A percentile compares a stretch with the other conserved stretches of the same genome.
phyloP scores from a whole-genome alignment of 2,329 filamentous ascomycete species.

The Exophiala calicioides region DNA sequence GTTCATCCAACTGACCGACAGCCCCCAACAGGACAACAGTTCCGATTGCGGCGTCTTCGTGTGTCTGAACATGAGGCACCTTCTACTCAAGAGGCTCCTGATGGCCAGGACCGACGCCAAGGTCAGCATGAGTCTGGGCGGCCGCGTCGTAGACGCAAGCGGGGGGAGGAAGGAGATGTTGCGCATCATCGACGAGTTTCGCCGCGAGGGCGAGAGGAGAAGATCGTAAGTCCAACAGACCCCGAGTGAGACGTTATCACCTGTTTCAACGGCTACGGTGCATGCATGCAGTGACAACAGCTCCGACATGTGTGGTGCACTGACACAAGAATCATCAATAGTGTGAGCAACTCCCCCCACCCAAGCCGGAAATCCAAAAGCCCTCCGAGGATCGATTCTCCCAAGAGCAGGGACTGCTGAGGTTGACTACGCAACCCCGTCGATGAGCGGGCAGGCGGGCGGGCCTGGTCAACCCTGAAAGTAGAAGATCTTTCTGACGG shows the following conservation, averaged over 20 bases:
- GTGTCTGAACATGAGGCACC: slow-evolving; percentile 88
- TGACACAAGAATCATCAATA: slow-evolving; percentile 5
- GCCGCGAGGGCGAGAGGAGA: slow-evolving; percentile 83
- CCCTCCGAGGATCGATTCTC: slow-evolving; percentile 34
- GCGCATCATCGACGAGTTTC: slow-evolving; percentile 79
- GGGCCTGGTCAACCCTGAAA: too few relatives aligned
- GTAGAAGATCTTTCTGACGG: too few relatives aligned
- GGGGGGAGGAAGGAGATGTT: slow-evolving; percentile 88
- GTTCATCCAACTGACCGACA: slow-evolving; percentile 81
- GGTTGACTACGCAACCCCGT: too few relatives aligned
- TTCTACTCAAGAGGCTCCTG: slow-evolving; percentile 82
- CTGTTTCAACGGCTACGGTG: slow-evolving; percentile 3
- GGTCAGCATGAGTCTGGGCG: slow-evolving; percentile 90
- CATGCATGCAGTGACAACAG: neutral
- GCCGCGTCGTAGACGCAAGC: slow-evolving; percentile 77
- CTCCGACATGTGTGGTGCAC: too few relatives aligned
- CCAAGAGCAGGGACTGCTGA: slow-evolving; percentile 8
- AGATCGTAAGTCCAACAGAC: slow-evolving; percentile 63
- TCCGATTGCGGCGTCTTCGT: slow-evolving; percentile 96
- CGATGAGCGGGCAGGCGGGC: too few relatives aligned
- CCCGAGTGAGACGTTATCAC: neutral
- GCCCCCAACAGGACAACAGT: slow-evolving; percentile 86
- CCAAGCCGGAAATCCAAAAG: slow-evolving; percentile 30
- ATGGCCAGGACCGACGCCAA: slow-evolving; percentile 78
- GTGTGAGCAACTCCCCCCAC: slow-evolving; percentile 29